Conservation (phyloP, 208 protist species). For the Leishmania amazonensis region DNA sequence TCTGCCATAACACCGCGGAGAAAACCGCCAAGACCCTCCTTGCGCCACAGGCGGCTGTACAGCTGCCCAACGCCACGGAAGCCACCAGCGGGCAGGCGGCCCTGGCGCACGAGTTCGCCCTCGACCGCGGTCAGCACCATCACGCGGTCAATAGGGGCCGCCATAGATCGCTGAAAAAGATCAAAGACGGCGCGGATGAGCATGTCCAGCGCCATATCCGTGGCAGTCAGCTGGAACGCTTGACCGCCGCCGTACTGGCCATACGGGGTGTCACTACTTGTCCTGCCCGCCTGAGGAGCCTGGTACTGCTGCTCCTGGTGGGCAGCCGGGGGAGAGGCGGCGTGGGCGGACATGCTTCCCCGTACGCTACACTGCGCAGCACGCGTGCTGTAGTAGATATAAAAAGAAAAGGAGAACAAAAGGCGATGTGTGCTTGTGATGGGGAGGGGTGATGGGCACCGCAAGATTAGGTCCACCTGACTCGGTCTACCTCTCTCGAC, state of each 20-base stretch:
- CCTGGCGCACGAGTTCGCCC: slow-evolving; percentile 71
- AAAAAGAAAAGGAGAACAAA: background rate
- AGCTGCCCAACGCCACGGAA: slow-evolving; percentile 59
- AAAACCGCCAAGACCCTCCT: slow-evolving; percentile 59
- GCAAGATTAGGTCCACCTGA: background rate
- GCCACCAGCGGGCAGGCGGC: slow-evolving; percentile 61
- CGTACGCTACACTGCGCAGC: background rate
- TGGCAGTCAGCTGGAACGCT: slow-evolving; percentile 2
- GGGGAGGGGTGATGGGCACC: background rate
- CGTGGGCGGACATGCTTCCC: slow-evolving; percentile 15
- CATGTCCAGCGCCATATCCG: slow-evolving; percentile 49
- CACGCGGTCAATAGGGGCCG: slow-evolving; percentile 64
- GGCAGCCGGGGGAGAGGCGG: background rate
- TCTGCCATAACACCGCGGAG: slow-evolving; percentile 72
- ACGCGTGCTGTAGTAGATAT: background rate
- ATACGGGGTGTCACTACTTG: slow-evolving; percentile 18
- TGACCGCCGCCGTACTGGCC: slow-evolving; percentile 18
- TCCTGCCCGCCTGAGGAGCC: background rate
- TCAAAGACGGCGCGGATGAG: slow-evolving; percentile 48
- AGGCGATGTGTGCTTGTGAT: background rate
- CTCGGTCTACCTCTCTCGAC: background rate
- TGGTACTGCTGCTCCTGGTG: slow-evolving; percentile 6
- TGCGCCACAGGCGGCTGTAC: slow-evolving; percentile 57
- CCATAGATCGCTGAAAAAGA: slow-evolving; percentile 61
- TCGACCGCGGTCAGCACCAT: slow-evolving; percentile 75